A percentile compares a stretch with the other conserved stretches of the same genome.
Evolutionary conservation across 768 basidiomycete genomes (phyloP).

Genomic region (Chalciporus chontae): DNA sequence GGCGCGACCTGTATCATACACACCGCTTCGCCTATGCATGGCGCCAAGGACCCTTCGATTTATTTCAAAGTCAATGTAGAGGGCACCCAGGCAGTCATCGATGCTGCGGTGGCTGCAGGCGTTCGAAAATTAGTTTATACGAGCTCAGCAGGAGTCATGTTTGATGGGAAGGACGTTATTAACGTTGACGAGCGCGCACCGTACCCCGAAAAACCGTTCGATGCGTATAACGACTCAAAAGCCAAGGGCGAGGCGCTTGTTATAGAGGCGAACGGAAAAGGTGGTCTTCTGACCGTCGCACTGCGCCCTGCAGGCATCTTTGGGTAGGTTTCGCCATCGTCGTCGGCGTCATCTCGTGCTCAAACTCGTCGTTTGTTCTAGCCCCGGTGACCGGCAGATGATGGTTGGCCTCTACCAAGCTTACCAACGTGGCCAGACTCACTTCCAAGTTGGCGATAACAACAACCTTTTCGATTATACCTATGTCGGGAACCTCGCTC

Average conservation of each 20-base stretch:
- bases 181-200: constrained; percentile 87
- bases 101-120: constrained; percentile 66
- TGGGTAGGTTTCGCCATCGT: constrained; percentile 52
- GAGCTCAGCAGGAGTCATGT: constrained; percentile 87
- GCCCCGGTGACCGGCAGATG: constrained; percentile 88
- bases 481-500: constrained; percentile 93
- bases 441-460: constrained; percentile 93
- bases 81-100: constrained; percentile 82
- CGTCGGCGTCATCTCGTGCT: neutral
- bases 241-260: constrained; percentile 82
- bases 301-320: constrained; percentile 94
- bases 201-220: constrained; percentile 68
- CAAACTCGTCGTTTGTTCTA: constrained; percentile 26
- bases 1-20: constrained; percentile 91
- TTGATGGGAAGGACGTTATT: constrained; percentile 76
- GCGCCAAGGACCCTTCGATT: constrained; percentile 60
- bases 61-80: constrained; percentile 94
- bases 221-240: constrained; percentile 95
- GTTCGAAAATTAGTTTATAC: constrained; percentile 93
- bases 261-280: constrained; percentile 80
- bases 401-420: constrained; percentile 78
- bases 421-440: constrained; percentile 77
- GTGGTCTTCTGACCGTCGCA: constrained; percentile 83
- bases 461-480: constrained; percentile 95
- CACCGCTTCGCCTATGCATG: constrained; percentile 84